These are phyloP conservation scores for Filosporella fistucella DNA, from an alignment of 495 filamentous ascomycete species.

Conservation along the genomic window DNA sequence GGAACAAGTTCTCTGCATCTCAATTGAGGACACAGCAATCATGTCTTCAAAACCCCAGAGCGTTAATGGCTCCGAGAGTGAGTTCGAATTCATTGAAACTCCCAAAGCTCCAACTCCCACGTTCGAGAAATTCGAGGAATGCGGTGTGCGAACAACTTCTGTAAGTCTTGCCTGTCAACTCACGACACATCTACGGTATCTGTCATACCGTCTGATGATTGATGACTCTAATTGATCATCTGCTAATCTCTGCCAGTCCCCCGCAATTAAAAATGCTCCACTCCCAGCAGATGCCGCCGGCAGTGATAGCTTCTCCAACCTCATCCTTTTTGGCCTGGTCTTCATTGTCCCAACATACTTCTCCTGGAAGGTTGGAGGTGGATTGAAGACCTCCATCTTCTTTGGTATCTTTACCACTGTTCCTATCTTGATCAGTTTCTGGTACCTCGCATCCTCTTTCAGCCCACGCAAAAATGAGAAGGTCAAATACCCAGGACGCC, in stretches of 20 bases:
- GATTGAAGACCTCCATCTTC: slow-evolving; percentile 68
- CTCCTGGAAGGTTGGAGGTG: slow-evolving; percentile 64
- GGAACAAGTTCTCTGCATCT: slow-evolving; percentile 1
- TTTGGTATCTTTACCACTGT: slow-evolving; percentile 58
- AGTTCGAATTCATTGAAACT: slow-evolving; percentile 77
- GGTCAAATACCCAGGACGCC: slow-evolving; percentile 67
- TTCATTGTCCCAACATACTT: slow-evolving; percentile 61
- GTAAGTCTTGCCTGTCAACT: slow-evolving; percentile 40
- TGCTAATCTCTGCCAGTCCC: slow-evolving; percentile 50
- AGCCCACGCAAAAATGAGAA: slow-evolving; percentile 78
- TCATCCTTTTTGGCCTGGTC: slow-evolving; percentile 52
- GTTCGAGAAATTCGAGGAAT: slow-evolving; percentile 56
- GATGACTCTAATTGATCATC: slow-evolving; percentile 12
- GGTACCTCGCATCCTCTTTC: slow-evolving; percentile 59
- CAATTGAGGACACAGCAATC: slow-evolving; percentile 13
- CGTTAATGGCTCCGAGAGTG: slow-evolving; percentile 34
- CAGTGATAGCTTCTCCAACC: slow-evolving; percentile 66
- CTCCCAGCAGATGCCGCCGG: slow-evolving; percentile 73
- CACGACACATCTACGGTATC: background rate
- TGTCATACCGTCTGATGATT: slow-evolving; percentile 1
- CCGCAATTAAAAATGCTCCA: slow-evolving; percentile 75
- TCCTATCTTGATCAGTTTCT: slow-evolving; percentile 68
- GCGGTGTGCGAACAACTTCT: slow-evolving; percentile 68
- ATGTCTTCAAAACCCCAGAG: slow-evolving; percentile 26
- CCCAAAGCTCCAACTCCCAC: slow-evolving; percentile 56